These are phyloP conservation scores for Corymbia maculata DNA, from an alignment of 345 rosid genomes.

Conservation along the genomic window DNA sequence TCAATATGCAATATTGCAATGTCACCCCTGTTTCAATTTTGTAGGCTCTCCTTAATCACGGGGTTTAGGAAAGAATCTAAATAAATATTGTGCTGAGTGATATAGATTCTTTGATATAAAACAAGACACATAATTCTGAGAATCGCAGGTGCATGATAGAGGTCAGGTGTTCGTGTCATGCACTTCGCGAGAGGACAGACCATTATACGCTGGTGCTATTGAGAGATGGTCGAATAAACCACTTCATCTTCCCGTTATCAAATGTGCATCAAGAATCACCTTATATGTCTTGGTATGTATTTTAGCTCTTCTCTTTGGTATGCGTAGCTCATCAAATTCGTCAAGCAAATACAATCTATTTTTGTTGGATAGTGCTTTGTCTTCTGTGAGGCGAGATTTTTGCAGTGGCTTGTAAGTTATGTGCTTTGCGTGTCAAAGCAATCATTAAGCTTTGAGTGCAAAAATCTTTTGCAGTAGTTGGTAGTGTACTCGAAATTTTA, in stretches of 20 bases:
- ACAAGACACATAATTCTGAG: not conserved
- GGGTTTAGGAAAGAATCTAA: not conserved
- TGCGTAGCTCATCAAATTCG: not conserved
- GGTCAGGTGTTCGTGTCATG: conserved; percentile 77
- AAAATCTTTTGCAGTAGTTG: not conserved
- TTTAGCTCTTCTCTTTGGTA: not conserved
- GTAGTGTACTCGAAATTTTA: not conserved
- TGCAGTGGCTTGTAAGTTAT: not conserved
- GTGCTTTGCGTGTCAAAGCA: not conserved
- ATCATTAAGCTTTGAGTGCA: not conserved
- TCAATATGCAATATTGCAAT: not conserved
- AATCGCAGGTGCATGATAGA: conserved; percentile 79
- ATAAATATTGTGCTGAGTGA: not conserved
- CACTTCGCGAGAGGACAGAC: conserved; percentile 27
- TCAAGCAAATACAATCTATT: not conserved
- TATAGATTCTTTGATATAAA: not conserved
- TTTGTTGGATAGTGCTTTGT: not conserved
- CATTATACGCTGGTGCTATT: conserved; percentile 39
- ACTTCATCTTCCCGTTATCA: conserved; percentile 40
- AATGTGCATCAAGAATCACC: conserved; percentile 47
- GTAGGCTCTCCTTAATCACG: not conserved
- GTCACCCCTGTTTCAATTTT: not conserved
- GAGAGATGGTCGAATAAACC: conserved; percentile 73
- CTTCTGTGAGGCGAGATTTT: not conserved
- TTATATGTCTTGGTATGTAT: conserved; percentile 57